Evolutionary conservation across 805 yeast genomes (phyloP), one percentile per base, ranked within the genome.

Genomic region (Ogataea salicorniae): DNA sequence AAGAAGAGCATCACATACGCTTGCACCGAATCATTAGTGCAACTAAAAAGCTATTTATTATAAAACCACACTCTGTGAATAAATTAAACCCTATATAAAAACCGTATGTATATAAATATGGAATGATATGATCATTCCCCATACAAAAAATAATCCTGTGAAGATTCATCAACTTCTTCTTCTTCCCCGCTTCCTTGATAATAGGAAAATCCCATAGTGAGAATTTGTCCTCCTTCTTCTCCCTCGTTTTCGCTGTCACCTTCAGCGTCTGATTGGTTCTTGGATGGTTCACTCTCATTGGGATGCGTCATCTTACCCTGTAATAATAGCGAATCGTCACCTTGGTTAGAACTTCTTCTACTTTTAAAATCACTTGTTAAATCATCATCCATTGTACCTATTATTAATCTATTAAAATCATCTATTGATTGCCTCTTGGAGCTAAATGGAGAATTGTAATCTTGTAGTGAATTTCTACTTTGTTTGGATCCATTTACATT

Each of bases 121-220:
- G 4, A 37, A 16, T 37, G 14, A 14, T 6, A 16, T 16, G 29
- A 6, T 6, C 11, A 26, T 26, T 33, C 7, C 37, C 37, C 6
- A 16, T 34, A 11, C 34, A 38, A 36, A 43, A 43, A 23, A 26
- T 26, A 26, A 26, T 26, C 31, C 31, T 26, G 31, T 2, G 31
- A 26, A 26, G 31, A 26, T 9, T 26, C 22, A n/a, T 9, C 17
- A 15, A 17, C 26, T 7, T 23, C 42, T 13, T 18, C 37, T 1
- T 39, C 43, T 9, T 33, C 49, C 7, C 18, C 13, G 6, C 29
- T 44, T 16, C 33, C 41, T 20, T 46, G 39, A 33, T 50, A 50
- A 20, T 50, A 50, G 6, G 50, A 46, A 17, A 50, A 50, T 8
- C 53, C 53, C 45, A 45, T 38, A 16, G 43, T 20, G 9, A 39